Base-by-base conservation (phyloP, 2,329 filamentous ascomycete genomes). In the Hypoxylon rubiginosum region DNA sequence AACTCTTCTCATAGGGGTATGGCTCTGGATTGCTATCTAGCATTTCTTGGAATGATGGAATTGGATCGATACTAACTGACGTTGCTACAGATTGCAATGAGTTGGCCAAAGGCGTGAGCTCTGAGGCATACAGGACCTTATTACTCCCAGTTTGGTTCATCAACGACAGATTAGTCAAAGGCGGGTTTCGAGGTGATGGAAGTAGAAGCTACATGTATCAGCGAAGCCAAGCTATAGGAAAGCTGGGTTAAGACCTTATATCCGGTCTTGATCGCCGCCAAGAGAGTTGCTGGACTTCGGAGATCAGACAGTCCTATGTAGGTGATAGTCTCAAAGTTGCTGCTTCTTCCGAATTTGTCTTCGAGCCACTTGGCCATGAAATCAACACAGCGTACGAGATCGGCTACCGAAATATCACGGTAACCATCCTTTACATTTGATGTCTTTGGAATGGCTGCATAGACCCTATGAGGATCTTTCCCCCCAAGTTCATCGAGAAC, bases 231-330 rank as follows among this genome's bases (percentile, higher is more conserved):
- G 10, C 32, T 3, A 6, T 32, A 11, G 17, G 19, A 26, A 11
- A 19, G 51, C 19, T 1, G n/a, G 24, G 11, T 32, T 41, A 9
- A 17, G 10, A 72, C 77, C 48, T 78, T 79, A 36, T 80, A 79
- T 3, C 79, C 79, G 41, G 74, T 76, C 64, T 80, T 81, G 24
- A 80, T 76, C 9, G 72, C 76, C 1, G 78, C 79, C 17, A 77
- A 62, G 10, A 80, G 69, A 1, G 75, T 64, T 17, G 77, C 72
- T n/a, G 74, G 74, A 11, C 76, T 71, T 6, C 78, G 74, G 10
- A 80, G 64, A 60, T 81, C 79, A 9, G 70, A 48, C 10, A 72
- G 30, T 46, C 71, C 71, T 17, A 77, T 61, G 41, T 75, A 76
- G 11, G 62, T 67, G 21, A 78, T 66, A 17, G 76, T 75, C 45